Base-by-base conservation (phyloP, 352 stramenopile species). In the Phytopythium cucurbitacearum region DNA sequence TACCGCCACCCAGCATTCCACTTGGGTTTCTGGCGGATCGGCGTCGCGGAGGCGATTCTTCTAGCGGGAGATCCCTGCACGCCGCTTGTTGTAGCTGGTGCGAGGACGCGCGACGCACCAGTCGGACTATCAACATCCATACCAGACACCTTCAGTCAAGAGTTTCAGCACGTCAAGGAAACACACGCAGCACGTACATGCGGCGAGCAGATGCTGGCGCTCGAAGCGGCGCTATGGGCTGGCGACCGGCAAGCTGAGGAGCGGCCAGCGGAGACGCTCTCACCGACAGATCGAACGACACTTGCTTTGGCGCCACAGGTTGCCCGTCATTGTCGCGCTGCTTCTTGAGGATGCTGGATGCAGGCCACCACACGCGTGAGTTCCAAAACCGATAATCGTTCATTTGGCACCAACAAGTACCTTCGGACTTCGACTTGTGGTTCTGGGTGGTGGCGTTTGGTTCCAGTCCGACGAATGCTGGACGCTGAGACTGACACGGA, bases 281-380 rank as follows among this genome's bases (percentile, higher is more conserved):
- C 56, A 57, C 40, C 11, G 63, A 64, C 38, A 71, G 47, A 63
- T 85, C 66, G 53, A 91, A 89, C 15, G 77, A 88, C 3, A 91
- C 78, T 63, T 89, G 78, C 65, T 89, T 91, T 32, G 58, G 56
- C n/a, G 42, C 43, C 34, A 51, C 15, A 0, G 42, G 21, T n/a
- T 44, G 60, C 48, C 21, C 40, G 33, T 53, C 56, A 38, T 65
- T 57, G 7, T 65, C 40, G 48, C 73, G 62, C 48, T 73, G 73
- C 56, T 87, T 89, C 59, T 91, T 91, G 2, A 91, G 65, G 48
- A 91, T 91, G 58, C 80, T 91, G 40, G 4, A 11, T 4, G 3
- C 2, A 53, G 5, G 34, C 40, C 7, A 44, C 10, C 7, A 42
- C 7, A 5, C 3, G 10, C 12, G 10, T 10, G 48, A 37, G 5